Evolutionary conservation across 441 rosid genomes (phyloP).

Genomic region (Erodium texanum): DNA sequence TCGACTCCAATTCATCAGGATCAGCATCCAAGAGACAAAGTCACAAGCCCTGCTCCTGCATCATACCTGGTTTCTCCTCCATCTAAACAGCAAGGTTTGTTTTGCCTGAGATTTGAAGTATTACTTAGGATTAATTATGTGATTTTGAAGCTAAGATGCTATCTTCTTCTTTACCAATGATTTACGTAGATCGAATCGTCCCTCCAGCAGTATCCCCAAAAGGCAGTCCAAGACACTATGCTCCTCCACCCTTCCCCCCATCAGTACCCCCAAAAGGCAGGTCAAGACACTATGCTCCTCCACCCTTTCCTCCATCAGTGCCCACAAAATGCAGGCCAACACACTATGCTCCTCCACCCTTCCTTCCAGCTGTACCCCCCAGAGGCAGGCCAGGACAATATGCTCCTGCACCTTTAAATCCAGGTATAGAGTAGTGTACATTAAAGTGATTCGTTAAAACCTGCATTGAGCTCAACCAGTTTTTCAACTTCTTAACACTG

Average conservation of each 20-base stretch:
- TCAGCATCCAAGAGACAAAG: constrained; percentile 30
- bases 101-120: constrained; percentile 7
- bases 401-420: constrained; percentile 42
- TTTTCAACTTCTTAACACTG: constrained; percentile 17
- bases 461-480: background rate
- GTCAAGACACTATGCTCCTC: background rate
- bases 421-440: constrained; percentile 29
- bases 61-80: constrained; percentile 37
- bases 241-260: constrained; percentile 1
- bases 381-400: constrained; percentile 17
- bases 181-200: constrained; percentile 32
- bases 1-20: constrained; percentile 33
- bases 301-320: constrained; percentile 1
- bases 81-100: constrained; percentile 36
- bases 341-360: constrained; percentile 1
- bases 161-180: constrained; percentile 18
- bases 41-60: constrained; percentile 32
- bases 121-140: too few species aligned
- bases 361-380: background rate
- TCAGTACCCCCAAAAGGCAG: background rate
- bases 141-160: background rate
- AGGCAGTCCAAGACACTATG: background rate
- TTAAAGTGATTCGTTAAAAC: constrained; percentile 10
- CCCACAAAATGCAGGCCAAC: constrained; percentile 24
- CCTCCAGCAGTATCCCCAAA: constrained; percentile 27